Base-by-base conservation (phyloP, 768 basidiomycete genomes). In the Lactarius hengduanensis region DNA sequence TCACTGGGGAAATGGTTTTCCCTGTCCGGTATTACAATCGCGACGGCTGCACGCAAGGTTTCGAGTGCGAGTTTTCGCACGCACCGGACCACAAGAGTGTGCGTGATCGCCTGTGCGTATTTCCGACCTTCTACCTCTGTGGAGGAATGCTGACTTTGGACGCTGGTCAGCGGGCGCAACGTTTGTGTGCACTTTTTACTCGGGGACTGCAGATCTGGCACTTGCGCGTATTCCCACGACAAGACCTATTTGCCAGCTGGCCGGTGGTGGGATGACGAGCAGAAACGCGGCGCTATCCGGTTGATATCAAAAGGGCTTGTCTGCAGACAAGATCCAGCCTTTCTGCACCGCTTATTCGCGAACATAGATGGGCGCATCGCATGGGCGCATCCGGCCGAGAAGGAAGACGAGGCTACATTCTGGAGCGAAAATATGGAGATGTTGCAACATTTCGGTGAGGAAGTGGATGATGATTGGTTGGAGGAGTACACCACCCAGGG, bases 1-100 rank as follows among this genome's bases (percentile, higher is more conserved):
- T 47, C 84, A 86, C 65, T 71, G 70, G 2, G 85, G 85, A 3
- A 86, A 84, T 59, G 79, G 80, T 3, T 76, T 79, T 2, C 80
- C 85, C 0, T 87, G 86, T 72, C 77, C 77, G 81, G 47, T 83
- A 82, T 71, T 85, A 86, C 71, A 87, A 87, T 64, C 83, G 81
- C 65, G 76, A 78, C 16, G 82, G 82, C 0, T 86, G 85, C 71
- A 72, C 63, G 11, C 75, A 77, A 3, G 83, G 84, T 0, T 57
- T 18, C 9, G 62, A 69, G 3, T 87, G 86, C 69, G 63, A 63
- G 18, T 85, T 77, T 73, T 83, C 80, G 28, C 85, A 87, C 72
- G 81, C 83, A 0, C 84, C 85, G 0, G 84, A 86, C 66, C 70
- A 78, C 47, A 83, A 81, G 72, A 86, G 85, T 65, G 78, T 84